Evolutionary conservation across 495 filamentous ascomycete species (phyloP), one percentile per base, ranked within the genome.

Genomic region (Evernia prunastri): DNA sequence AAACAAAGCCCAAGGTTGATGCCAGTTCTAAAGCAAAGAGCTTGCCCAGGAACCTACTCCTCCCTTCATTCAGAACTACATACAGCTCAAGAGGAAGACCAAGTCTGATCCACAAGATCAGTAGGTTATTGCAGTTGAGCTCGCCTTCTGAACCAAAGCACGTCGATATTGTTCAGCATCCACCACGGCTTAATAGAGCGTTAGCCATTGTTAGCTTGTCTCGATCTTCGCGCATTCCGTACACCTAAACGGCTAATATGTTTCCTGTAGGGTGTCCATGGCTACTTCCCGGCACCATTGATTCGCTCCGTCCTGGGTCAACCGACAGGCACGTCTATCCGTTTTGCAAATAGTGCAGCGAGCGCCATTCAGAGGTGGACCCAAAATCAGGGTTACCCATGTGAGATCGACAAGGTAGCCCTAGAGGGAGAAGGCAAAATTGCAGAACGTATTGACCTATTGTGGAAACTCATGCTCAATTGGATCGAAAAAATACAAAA

Each of bases 391-490:
- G 83, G 84, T 37, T 87, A 87, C 45, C 77, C 79, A 6, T 83
- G 82, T 64, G 79, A 85, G 20, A 88, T 98, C 58, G 91, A 96
- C 68, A 96, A 95, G 69, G 87, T 97, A 8, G 91, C 94, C 20
- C 80, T 98, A 7, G 94, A 97, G 78, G 94, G 94, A n/a, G 94
- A 98, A 77, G 94, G 94, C n/a, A 90, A 88, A 71, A 94, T 98
- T 37, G 82, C 83, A 5, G 92, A 97, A 59, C 84, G 94, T 25
- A 91, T 97, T 4, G 88, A 92, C 62, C 85, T 91, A 57, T 79
- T 98, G 6, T 98, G 94, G 94, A 96, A 94, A 72, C 79, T 97
- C 3, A 76, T 97, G 33, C 77, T 97, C 35, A 97, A 96, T 71
- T 96, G 91, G 92, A 90, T 96, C 73, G 89, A 96, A 29, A 87